Conservation (phyloP, 192 early-diverging fungal genomes). For the Coemansia sp. region DNA sequence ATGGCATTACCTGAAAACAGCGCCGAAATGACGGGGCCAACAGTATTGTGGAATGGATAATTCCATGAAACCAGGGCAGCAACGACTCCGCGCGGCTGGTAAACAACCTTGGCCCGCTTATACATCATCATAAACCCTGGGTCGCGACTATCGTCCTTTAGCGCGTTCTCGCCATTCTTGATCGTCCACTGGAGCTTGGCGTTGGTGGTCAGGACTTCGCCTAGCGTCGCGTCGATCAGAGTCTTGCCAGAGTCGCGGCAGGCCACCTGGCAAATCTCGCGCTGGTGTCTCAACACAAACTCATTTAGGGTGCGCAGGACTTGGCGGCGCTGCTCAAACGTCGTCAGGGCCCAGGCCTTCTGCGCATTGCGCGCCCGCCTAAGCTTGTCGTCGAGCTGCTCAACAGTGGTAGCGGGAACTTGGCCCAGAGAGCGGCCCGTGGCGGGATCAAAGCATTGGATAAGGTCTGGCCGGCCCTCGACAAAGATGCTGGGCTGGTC, state of each 20-base stretch:
- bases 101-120: constrained; percentile 73
- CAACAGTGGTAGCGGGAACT: constrained; percentile 57
- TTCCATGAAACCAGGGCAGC: constrained; percentile 86
- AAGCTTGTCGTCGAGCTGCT: constrained; percentile 60
- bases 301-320: constrained; percentile 71
- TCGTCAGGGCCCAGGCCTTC: constrained; percentile 62
- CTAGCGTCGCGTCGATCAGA: constrained; percentile 76
- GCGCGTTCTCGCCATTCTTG: constrained; percentile 68
- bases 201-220: constrained; percentile 77
- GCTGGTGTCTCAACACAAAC: constrained; percentile 71
- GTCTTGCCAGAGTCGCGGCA: constrained; percentile 82
- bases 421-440: constrained; percentile 71
- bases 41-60: constrained; percentile 79
- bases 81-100: constrained; percentile 78
- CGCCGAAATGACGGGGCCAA: constrained; percentile 79
- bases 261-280: constrained; percentile 69
- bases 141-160: constrained; percentile 64
- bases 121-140: constrained; percentile 72
- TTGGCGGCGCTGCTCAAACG: constrained; percentile 68
- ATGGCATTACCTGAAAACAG: constrained; percentile 84
- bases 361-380: constrained; percentile 64
- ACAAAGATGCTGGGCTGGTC: constrained; percentile 32
- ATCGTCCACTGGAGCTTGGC: constrained; percentile 80
- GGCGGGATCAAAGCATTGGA: constrained; percentile 83
- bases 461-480: constrained; percentile 34